Base-by-base conservation (phyloP, 2,329 filamentous ascomycete species). In the Microsporum ferrugineum region DNA sequence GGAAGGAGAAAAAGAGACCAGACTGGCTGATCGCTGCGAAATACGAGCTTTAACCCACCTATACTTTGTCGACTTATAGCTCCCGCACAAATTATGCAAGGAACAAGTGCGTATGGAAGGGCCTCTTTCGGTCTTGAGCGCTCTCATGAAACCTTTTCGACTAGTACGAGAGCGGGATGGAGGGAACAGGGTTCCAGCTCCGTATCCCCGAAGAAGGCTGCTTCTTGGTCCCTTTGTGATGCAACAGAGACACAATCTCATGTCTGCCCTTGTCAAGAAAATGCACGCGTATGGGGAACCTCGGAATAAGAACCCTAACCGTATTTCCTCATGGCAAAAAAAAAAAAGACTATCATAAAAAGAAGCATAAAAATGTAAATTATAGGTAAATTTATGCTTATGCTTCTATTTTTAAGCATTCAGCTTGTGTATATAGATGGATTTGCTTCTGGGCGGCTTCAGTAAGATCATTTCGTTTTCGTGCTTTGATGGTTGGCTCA, bases 241-340 rank as follows among this genome's bases (percentile, higher is more conserved):
- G n/a, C 31, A 29, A 51, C 27, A 51, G 27, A 12, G 12, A 43
- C 5, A 43, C 38, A 41, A 14, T 14, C 7, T 17, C 45, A 29
- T 27, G 45, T 14, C 27, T 23, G 45, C 51, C 51, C 51, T 55
- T 55, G 51, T 36, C 33, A 55, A n/a, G 31, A 17, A 55, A 55
- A 36, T 23, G 29, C 51, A 55, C 51, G 51, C 31, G 27, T 36
- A 55, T 55, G 51, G 51, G 51, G 51, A 55, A 55, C 12, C 51
- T 55, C 51, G 51, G 51, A 55, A 55, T 34, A 36, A 23, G 51
- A 55, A 55, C 51, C 51, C 8, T 55, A 55, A 55, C 31, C 51
- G n/a, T 36, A 31, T 23, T 55, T 36, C 51, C n/a, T 55, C 51
- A 55, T 55, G 51, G 51, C 33, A 36, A 55, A 14, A 6, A 23